A percentile compares a stretch with the other conserved stretches of the same genome.
phyloP scores from a whole-genome alignment of 371 early-diverging fungal species.

The Rhizopus delemar region DNA sequence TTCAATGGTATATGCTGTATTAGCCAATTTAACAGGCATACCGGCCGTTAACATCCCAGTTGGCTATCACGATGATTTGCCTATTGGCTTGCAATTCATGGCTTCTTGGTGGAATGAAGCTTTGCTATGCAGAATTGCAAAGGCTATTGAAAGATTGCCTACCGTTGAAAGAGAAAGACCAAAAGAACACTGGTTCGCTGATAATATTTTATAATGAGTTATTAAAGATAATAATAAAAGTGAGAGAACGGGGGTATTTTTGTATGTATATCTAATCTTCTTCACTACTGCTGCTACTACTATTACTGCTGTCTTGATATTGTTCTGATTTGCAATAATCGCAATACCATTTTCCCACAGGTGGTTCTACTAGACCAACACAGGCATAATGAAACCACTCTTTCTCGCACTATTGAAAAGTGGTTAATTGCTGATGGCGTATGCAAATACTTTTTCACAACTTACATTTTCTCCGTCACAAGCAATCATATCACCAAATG shows the following conservation, averaged over 20 bases:
- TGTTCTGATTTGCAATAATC: constrained; percentile 21
- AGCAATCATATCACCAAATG: constrained; percentile 93
- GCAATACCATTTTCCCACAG: constrained; percentile 91
- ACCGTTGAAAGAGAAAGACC: constrained; percentile 33
- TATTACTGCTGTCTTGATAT: constrained; percentile 8
- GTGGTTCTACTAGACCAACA: constrained; percentile 76
- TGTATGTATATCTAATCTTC: constrained; percentile 1
- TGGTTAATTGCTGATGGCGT: not conserved
- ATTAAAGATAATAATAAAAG: too few relatives aligned
- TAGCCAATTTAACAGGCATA: constrained; percentile 72
- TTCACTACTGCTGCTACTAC: constrained; percentile 2
- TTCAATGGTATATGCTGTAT: constrained; percentile 58
- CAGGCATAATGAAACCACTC: constrained; percentile 95
- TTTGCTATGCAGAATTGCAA: constrained; percentile 58
- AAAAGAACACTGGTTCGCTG: constrained; percentile 17
- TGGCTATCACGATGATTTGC: constrained; percentile 60
- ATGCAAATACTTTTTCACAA: not conserved
- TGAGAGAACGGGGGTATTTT: not conserved
- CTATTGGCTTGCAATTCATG: constrained; percentile 73
- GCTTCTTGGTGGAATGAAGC: constrained; percentile 74
- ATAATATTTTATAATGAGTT: not conserved
- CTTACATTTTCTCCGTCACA: constrained; percentile 87
- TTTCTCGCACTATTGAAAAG: constrained; percentile 63
- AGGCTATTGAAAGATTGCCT: constrained; percentile 47
- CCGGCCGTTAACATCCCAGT: constrained; percentile 70